Evolutionary conservation across 2,329 filamentous ascomycete species (phyloP).

Genomic region (Colletotrichum liaoningense): DNA sequence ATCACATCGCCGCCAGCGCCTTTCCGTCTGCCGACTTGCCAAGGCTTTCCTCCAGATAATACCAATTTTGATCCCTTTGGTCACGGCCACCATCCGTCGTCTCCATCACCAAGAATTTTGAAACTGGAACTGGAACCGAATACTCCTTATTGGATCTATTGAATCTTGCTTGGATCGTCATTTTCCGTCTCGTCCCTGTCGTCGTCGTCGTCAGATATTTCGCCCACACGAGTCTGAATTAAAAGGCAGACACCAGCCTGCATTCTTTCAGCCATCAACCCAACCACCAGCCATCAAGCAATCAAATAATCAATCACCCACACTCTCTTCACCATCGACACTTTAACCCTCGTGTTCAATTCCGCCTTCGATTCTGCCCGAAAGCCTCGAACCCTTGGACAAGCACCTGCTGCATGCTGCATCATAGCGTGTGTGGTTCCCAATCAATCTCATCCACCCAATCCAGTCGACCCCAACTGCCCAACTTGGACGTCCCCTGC

Average conservation of each 20-base stretch:
- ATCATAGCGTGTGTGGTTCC: slow-evolving; percentile 16
- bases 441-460: slow-evolving; percentile 17
- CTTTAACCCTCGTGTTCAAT: slow-evolving; percentile 11
- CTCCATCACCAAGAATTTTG: background rate
- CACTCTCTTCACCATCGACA: background rate
- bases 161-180: slow-evolving; percentile 14
- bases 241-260: slow-evolving; percentile 22
- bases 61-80: background rate
- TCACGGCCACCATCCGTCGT: background rate
- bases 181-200: background rate
- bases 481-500: slow-evolving; percentile 25
- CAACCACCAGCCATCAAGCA: background rate
- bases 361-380: slow-evolving; percentile 31
- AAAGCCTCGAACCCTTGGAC: slow-evolving; percentile 33
- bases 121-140: background rate
- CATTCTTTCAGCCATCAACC: background rate
- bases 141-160: slow-evolving; percentile 13
- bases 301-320: background rate
- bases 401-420: slow-evolving; percentile 15
- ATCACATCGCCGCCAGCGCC: background rate
- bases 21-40: background rate
- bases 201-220: background rate
- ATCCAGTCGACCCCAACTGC: slow-evolving; percentile 1
- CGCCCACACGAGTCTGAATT: slow-evolving; percentile 16
- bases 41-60: background rate